Evolutionary conservation across 768 basidiomycete genomes (phyloP), one percentile per base, ranked within the genome.

Genomic region (Asterophora parasitica): DNA sequence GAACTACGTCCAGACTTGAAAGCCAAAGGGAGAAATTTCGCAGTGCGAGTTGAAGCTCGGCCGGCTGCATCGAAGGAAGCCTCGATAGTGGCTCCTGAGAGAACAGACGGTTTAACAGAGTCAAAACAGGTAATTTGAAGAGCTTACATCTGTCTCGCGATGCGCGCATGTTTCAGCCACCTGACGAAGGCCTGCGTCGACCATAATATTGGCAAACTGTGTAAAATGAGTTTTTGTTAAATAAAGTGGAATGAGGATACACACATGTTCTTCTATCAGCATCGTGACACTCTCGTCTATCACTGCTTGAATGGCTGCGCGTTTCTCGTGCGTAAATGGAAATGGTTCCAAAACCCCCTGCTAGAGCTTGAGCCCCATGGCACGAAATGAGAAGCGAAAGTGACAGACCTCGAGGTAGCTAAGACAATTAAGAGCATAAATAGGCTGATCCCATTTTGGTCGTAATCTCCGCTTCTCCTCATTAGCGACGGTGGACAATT

Each of bases 401-500:
- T 3, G 31, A 65, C 76, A 23, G 40, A 92, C 93, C 74, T 85
- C 79, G 11, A 96, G 65, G 62, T 92, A 93, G 13, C 78, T 82
- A 53, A 92, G 64, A 50, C 88, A 95, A 58, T 98, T 97, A 54
- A 96, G 70, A 44, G 90, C 73, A 61, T 91, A 98, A 0, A 96
- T 78, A 2, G 79, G 75, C 38, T 73, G 75, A 61, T 99, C 94
- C 91, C 94, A 95, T 27, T 67, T 72, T 4, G 74, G 77, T 23
- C 75, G 68, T 15, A 66, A 45, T 32, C 69, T 68, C 28, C 74
- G 74, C 59, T 85, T 87, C 54, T 81, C 81, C 54, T 86, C 86
- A 1, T 81, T 78, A 42, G 80, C 81, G 4, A 70, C 67, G 9
- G 77, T 65, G 60, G 88, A 89, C 78, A 90, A 84, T 51, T 82